A percentile compares a stretch with the other conserved stretches of the same genome.
phyloP scores from a whole-genome alignment of 108 stramenopile species.

The Cyclotella sp. region DNA sequence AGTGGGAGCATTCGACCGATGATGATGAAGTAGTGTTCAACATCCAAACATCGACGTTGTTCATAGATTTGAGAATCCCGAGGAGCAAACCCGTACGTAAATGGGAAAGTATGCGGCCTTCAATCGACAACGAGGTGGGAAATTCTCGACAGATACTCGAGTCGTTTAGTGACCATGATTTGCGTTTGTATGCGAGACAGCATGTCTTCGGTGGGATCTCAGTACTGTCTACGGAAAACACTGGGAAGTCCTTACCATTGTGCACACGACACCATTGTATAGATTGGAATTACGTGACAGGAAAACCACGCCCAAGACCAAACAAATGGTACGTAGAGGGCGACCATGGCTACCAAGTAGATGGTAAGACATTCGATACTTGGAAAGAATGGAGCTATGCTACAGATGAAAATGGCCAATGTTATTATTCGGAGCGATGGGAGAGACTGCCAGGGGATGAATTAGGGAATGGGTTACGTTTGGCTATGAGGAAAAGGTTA shows the following conservation, averaged over 20 bases:
- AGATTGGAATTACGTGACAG: slow-evolving; percentile 89
- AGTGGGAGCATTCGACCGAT: slow-evolving; percentile 86
- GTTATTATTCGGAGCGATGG: slow-evolving; percentile 90
- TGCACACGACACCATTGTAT: slow-evolving; percentile 89
- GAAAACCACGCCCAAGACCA: slow-evolving; percentile 71
- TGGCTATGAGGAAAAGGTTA: slow-evolving; percentile 60
- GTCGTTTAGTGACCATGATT: slow-evolving; percentile 58
- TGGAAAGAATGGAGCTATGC: slow-evolving; percentile 91
- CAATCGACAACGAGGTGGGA: not conserved
- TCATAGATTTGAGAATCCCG: slow-evolving; percentile 90
- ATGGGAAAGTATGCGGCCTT: slow-evolving; percentile 29
- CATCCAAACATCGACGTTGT: slow-evolving; percentile 84
- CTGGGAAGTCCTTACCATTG: slow-evolving; percentile 20
- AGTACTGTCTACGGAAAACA: slow-evolving; percentile 13
- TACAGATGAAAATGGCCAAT: slow-evolving; percentile 75
- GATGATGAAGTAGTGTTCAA: slow-evolving; percentile 80
- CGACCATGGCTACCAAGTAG: not conserved
- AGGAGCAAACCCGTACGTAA: slow-evolving; percentile 43
- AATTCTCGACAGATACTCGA: slow-evolving; percentile 40
- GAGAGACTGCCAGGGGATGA: slow-evolving; percentile 63
- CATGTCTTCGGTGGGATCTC: slow-evolving; percentile 92
- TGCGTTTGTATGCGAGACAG: slow-evolving; percentile 82
- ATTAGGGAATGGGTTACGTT: slow-evolving; percentile 33
- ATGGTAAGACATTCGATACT: slow-evolving; percentile 16
- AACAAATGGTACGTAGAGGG: slow-evolving; percentile 91